Evolutionary conservation across 495 filamentous ascomycete genomes (phyloP).

Genomic region (Trichoderma erinaceum): DNA sequence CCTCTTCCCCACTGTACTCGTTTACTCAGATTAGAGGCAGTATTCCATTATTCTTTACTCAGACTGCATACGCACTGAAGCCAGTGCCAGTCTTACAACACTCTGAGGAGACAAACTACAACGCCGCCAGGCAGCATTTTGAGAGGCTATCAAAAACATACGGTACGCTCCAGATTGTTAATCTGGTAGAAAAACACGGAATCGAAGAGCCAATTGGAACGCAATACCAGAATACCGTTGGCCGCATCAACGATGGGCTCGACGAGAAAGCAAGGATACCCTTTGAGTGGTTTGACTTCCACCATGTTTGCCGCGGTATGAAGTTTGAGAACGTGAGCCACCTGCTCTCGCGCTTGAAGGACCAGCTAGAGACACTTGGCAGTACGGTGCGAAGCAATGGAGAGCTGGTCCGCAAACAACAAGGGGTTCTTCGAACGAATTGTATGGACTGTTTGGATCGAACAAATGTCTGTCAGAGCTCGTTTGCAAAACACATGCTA

Average conservation of each 20-base stretch:
- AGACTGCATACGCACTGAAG: slow-evolving; percentile 87
- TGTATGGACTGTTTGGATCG: slow-evolving; percentile 97
- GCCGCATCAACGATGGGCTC: slow-evolving; percentile 53
- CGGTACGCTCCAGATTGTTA: slow-evolving; percentile 70
- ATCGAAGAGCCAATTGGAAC: slow-evolving; percentile 72
- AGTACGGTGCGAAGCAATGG: slow-evolving; percentile 54
- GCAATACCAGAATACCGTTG: slow-evolving; percentile 61
- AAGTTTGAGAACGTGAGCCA: slow-evolving; percentile 88
- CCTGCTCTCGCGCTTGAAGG: slow-evolving; percentile 62
- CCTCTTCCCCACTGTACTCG: slow-evolving; percentile 61
- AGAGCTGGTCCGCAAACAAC: slow-evolving; percentile 48
- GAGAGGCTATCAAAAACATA: slow-evolving; percentile 57
- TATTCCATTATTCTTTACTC: slow-evolving; percentile 88
- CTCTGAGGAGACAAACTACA: slow-evolving; percentile 64
- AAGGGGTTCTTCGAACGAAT: slow-evolving; percentile 77
- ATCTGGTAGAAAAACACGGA: slow-evolving; percentile 78
- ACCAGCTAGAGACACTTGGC: slow-evolving; percentile 56
- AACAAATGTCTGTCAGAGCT: slow-evolving; percentile 89
- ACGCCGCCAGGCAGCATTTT: slow-evolving; percentile 77
- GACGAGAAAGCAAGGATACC: slow-evolving; percentile 8
- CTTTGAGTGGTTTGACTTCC: slow-evolving; percentile 97
- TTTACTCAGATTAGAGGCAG: slow-evolving; percentile 83
- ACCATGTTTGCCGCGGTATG: slow-evolving; percentile 85
- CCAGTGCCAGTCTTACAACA: slow-evolving; percentile 77
- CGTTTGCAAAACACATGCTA: slow-evolving; percentile 68